Evolutionary conservation across 192 early-diverging fungal species (phyloP).

Genomic region (Podila verticillata): DNA sequence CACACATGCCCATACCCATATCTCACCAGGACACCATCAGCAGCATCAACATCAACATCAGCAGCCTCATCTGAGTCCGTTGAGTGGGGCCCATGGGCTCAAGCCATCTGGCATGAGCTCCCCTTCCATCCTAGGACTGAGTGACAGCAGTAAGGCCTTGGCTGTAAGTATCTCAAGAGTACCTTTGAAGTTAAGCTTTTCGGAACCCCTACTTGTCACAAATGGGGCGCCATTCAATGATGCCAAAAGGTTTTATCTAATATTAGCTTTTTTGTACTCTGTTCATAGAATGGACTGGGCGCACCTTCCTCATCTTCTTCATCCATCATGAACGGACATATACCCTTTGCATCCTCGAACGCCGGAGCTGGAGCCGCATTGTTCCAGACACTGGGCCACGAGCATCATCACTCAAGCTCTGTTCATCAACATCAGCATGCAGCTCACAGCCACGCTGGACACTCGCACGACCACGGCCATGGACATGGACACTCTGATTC

Average conservation of each 20-base stretch:
- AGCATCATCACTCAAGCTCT: not conserved
- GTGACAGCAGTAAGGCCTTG: not conserved
- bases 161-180: not conserved
- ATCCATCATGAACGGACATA: slow-evolving; percentile 35
- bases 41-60: slow-evolving; percentile 25
- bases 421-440: not conserved
- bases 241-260: not conserved
- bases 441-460: not conserved
- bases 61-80: slow-evolving; percentile 6
- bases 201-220: not conserved
- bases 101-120: slow-evolving; percentile 21
- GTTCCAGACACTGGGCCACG: not conserved
- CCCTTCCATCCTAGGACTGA: not conserved
- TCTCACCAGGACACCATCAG: slow-evolving; percentile 13
- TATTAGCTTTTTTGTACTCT: not conserved
- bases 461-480: slow-evolving; percentile 13
- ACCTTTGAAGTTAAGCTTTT: slow-evolving; percentile 3
- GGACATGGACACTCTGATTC: slow-evolving; percentile 18
- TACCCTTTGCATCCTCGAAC: slow-evolving; percentile 39
- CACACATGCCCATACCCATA: slow-evolving; percentile 5
- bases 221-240: too few species aligned
- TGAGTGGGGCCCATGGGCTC: slow-evolving; percentile 5
- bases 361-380: slow-evolving; percentile 1
- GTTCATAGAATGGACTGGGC: slow-evolving; percentile 3
- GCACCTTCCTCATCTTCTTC: slow-evolving; percentile 10